These are phyloP conservation scores for Sicyos baderoa DNA, from an alignment of 306 rosid species.

Conservation along the genomic window DNA sequence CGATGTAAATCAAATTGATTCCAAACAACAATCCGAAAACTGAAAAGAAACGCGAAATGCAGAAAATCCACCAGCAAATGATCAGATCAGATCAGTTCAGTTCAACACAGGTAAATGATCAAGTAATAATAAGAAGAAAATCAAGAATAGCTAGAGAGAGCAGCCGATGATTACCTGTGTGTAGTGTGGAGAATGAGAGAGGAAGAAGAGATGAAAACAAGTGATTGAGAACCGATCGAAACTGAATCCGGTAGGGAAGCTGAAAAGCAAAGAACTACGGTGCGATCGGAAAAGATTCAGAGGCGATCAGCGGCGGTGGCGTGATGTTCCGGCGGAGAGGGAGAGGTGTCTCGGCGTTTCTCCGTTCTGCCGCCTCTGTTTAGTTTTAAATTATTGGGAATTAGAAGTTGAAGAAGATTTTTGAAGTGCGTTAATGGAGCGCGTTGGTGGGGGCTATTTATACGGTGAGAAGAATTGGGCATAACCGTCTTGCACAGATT, in stretches of 20 bases:
- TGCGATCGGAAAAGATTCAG: neutral
- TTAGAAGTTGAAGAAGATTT: neutral
- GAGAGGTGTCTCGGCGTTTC: neutral
- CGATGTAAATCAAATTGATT: neutral
- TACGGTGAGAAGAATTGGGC: neutral
- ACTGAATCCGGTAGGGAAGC: neutral
- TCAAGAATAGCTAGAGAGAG: neutral
- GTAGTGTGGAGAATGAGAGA: neutral
- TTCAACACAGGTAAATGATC: neutral
- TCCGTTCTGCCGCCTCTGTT: neutral
- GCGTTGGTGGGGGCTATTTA: conserved; percentile 1
- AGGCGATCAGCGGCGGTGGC: neutral
- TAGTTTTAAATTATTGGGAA: neutral
- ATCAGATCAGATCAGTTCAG: neutral
- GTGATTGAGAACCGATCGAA: neutral
- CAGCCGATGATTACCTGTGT: neutral
- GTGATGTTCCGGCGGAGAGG: neutral
- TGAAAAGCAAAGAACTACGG: neutral
- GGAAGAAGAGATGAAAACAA: neutral
- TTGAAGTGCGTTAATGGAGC: neutral
- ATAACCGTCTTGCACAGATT: neutral
- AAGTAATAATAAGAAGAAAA: neutral
- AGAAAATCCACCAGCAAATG: neutral
- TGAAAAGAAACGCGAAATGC: neutral
- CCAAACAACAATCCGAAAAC: neutral